Conservation (phyloP, 2,329 filamentous ascomycete species). For the Periconia macrospinosa region DNA sequence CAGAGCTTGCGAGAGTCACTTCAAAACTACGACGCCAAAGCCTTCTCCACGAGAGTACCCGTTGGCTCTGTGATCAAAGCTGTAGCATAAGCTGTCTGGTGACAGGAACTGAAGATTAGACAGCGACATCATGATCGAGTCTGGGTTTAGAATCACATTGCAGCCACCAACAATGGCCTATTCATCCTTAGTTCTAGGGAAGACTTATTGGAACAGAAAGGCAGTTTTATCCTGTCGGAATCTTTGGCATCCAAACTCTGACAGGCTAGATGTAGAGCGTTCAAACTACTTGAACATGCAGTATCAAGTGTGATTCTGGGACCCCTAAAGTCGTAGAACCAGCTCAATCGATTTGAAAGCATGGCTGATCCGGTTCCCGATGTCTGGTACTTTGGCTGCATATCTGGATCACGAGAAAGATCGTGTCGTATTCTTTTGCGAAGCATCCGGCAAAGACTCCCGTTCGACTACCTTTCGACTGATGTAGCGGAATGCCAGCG, state of each 20-base stretch:
- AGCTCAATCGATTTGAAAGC: slow-evolving; percentile 22
- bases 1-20: slow-evolving; percentile 17
- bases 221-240: too few species aligned
- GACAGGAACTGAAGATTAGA: slow-evolving; percentile 29
- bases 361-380: slow-evolving; percentile 2
- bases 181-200: too few species aligned
- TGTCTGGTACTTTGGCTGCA: slow-evolving; percentile 14
- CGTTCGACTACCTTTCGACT: slow-evolving; percentile 17
- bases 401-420: slow-evolving; percentile 6
- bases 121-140: slow-evolving; percentile 9
- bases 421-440: slow-evolving; percentile 14
- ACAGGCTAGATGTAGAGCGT: slow-evolving; percentile 26
- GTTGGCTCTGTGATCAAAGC: slow-evolving; percentile 57
- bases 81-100: slow-evolving; percentile 31
- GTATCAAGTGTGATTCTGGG: slow-evolving; percentile 30
- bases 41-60: slow-evolving; percentile 69
- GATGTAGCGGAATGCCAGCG: slow-evolving; percentile 17
- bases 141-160: too few species aligned
- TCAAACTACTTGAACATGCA: slow-evolving; percentile 27
- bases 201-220: too few species aligned
- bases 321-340: slow-evolving; percentile 29
- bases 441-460: slow-evolving; percentile 20
- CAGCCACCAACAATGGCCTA: too few species aligned
- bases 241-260: too few species aligned
- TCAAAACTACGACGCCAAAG: slow-evolving; percentile 37